A percentile compares a stretch with the other conserved stretches of the same genome.
Conservation (phyloP, 441 rosid genomes). For the Erysimum cheiri region DNA sequence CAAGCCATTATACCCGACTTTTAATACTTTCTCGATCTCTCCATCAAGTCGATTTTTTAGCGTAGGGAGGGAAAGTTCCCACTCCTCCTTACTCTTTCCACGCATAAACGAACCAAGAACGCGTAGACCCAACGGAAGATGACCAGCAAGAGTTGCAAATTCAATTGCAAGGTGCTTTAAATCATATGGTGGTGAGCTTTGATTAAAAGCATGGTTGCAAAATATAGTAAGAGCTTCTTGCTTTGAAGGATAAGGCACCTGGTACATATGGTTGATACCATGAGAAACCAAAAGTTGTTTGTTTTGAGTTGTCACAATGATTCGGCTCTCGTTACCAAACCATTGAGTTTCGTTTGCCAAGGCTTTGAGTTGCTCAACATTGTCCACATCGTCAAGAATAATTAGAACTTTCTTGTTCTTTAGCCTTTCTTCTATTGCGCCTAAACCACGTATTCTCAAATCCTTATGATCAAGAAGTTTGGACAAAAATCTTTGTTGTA, state of each 20-base stretch:
- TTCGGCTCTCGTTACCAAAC: not conserved
- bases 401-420: not conserved
- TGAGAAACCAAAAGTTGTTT: not conserved
- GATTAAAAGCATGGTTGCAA: not conserved
- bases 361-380: not conserved
- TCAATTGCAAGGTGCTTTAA: not conserved
- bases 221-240: slow-evolving; percentile 10
- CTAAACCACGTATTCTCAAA: not conserved
- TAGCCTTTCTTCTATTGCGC: not conserved
- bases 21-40: not conserved
- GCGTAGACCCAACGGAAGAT: not conserved
- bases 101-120: slow-evolving; percentile 5
- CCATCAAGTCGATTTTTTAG: slow-evolving; percentile 1
- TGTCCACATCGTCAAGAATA: slow-evolving; percentile 3
- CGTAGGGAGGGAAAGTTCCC: not conserved
- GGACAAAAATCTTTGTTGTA: not conserved
- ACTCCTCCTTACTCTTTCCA: not conserved
- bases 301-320: not conserved
- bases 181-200: not conserved
- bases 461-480: not conserved
- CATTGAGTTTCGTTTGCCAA: not conserved
- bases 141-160: not conserved
- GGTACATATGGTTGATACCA: not conserved
- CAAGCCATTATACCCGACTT: not conserved
- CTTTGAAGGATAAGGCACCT: slow-evolving; percentile 5